phyloP scores from a whole-genome alignment of 345 rosid genomes.

The Lumnitzera racemosa region DNA sequence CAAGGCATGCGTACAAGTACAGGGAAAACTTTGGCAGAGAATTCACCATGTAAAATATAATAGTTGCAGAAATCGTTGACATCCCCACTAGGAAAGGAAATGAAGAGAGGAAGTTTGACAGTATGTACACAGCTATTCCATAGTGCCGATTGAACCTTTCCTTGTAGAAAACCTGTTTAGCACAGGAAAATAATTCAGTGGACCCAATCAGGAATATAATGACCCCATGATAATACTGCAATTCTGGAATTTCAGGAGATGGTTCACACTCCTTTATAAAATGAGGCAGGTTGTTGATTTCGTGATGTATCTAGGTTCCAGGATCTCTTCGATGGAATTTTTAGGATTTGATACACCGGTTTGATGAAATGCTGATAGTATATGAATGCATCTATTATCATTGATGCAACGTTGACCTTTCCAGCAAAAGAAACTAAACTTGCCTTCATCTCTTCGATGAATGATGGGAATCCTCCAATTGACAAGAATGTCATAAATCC shows the following conservation, averaged over 20 bases:
- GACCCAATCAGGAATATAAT: too few relatives aligned
- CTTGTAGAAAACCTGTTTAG: slow-evolving; percentile 73
- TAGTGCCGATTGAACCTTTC: slow-evolving; percentile 86
- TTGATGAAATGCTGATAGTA: too few relatives aligned
- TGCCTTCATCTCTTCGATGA: slow-evolving; percentile 93
- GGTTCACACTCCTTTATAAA: too few relatives aligned
- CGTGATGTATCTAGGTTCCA: too few relatives aligned
- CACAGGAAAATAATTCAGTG: neutral
- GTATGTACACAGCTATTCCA: slow-evolving; percentile 70
- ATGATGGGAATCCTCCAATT: slow-evolving; percentile 96
- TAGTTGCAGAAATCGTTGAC: slow-evolving; percentile 64
- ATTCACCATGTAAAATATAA: slow-evolving; percentile 80
- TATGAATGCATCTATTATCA: too few relatives aligned
- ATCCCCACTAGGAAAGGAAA: slow-evolving; percentile 62
- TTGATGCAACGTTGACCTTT: too few relatives aligned
- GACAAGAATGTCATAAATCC: slow-evolving; percentile 97
- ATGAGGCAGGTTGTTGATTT: too few relatives aligned
- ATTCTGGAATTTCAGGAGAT: too few relatives aligned
- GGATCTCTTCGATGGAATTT: too few relatives aligned
- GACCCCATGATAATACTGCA: too few relatives aligned
- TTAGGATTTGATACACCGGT: too few relatives aligned
- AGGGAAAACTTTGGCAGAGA: slow-evolving; percentile 63
- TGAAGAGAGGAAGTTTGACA: slow-evolving; percentile 81
- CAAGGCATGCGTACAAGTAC: slow-evolving; percentile 61
- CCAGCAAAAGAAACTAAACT: neutral